Base-by-base conservation (phyloP, 2,329 filamentous ascomycete species). In the Arthrobotrys musiformis region DNA sequence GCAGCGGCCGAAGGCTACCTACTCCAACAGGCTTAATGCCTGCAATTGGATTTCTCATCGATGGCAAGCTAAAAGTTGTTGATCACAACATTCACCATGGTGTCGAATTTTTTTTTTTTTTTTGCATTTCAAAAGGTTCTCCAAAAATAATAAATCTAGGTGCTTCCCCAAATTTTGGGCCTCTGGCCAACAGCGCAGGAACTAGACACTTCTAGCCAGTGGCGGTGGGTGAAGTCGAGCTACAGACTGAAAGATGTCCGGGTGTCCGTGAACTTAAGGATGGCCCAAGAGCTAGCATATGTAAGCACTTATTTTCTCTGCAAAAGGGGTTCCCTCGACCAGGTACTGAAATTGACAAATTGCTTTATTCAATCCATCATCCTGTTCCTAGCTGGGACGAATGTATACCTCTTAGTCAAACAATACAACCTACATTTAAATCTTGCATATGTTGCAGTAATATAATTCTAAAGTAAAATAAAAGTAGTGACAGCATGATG, bases 261-360 rank as follows among this genome's bases (percentile, higher is more conserved):
- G 54, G 17, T 7, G 22, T 58, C 54, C 54, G 54, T 58, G 30
- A 58, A 58, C 54, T n/a, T n/a, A 58, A 37, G 54, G 54, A 26
- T 37, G 7, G 11, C 28, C 19, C n/a, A 35, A 52, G 24, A 9
- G 50, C 50, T 56, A 17, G 50, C 54, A 37, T 58, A n/a, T n/a
- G n/a, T n/a, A 26, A 58, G 17, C 54, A 58, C 17, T 52, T 58
- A 6, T n/a, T 24, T 5, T 58, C 13, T 40, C 9, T 8, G 54
- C 54, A 58, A 58, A 58, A 58, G 54, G 54, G 54, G 54, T 58
- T n/a, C 9, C 54, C 33, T 24, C 28, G 30, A 26, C 54, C 4
- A 40, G 54, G 54, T 40, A 15, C 26, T 58, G 50, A 40, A 40
- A 40, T 58, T 40, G 54, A 40, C 1, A 40, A 37, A 24, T 58